Conservation (phyloP, 495 filamentous ascomycete genomes). For the Bryoglossum gracile region DNA sequence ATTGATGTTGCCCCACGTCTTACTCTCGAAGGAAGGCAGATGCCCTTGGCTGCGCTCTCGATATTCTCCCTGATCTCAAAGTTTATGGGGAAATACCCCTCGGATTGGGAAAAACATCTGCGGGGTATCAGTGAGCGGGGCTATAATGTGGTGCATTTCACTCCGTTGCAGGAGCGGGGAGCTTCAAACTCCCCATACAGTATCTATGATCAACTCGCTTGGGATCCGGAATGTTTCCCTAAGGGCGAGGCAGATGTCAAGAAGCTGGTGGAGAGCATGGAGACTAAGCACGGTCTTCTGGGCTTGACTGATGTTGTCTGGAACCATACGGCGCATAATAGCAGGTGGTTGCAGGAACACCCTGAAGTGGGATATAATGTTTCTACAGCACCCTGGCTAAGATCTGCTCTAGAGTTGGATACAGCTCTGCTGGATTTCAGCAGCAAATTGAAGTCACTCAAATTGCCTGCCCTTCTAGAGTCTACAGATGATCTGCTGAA, state of each 20-base stretch:
- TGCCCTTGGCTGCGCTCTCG: constrained; percentile 81
- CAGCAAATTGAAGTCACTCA: constrained; percentile 54
- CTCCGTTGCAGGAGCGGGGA: constrained; percentile 83
- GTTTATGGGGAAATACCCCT: constrained; percentile 89
- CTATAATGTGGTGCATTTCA: constrained; percentile 99
- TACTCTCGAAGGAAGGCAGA: constrained; percentile 54
- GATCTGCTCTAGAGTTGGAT: constrained; percentile 82
- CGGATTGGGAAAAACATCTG: constrained; percentile 83
- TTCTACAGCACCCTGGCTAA: constrained; percentile 86
- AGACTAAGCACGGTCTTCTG: constrained; percentile 74
- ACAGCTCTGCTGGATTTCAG: constrained; percentile 74
- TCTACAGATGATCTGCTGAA: constrained; percentile 65
- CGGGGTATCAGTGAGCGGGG: constrained; percentile 77
- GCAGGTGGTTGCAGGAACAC: constrained; percentile 86
- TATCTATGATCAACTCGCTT: constrained; percentile 82
- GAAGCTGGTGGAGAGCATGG: constrained; percentile 70
- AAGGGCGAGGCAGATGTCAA: constrained; percentile 79
- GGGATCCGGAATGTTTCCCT: constrained; percentile 77
- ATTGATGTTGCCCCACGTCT: constrained; percentile 89
- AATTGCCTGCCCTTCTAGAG: constrained; percentile 66
- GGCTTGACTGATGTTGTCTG: constrained; percentile 95
- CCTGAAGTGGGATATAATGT: constrained; percentile 96
- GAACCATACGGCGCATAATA: constrained; percentile 97
- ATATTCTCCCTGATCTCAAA: constrained; percentile 95
- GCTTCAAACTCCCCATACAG: constrained; percentile 95